Evolutionary conservation across 257 asterid genomes (phyloP), one percentile per base, ranked within the genome.

Genomic region (Nicotiana otophora): DNA sequence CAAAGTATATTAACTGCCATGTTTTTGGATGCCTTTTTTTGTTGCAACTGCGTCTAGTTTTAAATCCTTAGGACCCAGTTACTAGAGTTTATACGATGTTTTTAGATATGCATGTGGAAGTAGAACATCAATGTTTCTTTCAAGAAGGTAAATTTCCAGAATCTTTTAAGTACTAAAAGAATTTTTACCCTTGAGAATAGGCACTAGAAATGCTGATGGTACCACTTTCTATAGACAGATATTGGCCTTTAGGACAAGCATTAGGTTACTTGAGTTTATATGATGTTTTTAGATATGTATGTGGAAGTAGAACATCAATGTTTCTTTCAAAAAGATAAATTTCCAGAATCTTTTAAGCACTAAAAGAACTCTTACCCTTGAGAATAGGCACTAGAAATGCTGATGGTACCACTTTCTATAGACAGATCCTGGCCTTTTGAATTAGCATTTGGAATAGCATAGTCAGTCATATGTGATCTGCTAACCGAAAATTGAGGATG

Each of bases 341-440:
- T 51, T 51, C 48, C 46, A 51, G 16, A 75, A 51, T 51, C 16
- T 26, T 26, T 75, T 8, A 28, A 14, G 80, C 46, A 75, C 23
- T 15, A 68, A 82, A 4, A 51, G 46, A 42, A 51, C 51, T 57
- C 91, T 89, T 86, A 92, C 99, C 95, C 94, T 89, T 90, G 97
- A 67, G 99, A 96, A 84, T 96, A 96, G 75, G 84, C 87, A 64
- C 91, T 93, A n/a, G 98, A 94, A 89, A 96, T 91, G 94, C 91
- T 93, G 30, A 93, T 93, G 36, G 96, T 90, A 63, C 98, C 99
- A 81, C 97, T 93, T 84, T 94, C 95, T 83, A 94, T 85, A 68
- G 86, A 79, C 80, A 83, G 85, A 84, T 91, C 93, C 68, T 83
- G 91, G 51, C 90, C 91, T 82, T 90, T 89, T 65, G 76, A 84